Evolutionary conservation across 139 green algal species (phyloP).

Genomic region (Chlorella sp.): DNA sequence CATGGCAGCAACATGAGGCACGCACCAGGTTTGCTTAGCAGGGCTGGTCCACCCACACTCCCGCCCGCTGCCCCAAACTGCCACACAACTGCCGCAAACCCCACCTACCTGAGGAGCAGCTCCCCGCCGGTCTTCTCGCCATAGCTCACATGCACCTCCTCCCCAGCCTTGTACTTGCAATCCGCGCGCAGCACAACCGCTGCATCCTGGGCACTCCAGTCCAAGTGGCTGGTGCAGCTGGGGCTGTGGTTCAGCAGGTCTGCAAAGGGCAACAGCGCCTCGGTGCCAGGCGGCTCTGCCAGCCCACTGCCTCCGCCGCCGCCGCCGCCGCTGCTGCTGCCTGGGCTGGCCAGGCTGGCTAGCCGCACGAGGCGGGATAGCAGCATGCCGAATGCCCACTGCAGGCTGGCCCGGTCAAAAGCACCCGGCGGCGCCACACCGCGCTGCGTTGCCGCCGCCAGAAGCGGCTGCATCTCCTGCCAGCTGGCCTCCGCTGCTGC

Average conservation of each 20-base stretch:
- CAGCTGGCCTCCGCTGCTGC: constrained; percentile 46
- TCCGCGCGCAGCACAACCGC: constrained; percentile 66
- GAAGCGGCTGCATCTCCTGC: constrained; percentile 50
- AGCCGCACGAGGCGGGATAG: constrained; percentile 74
- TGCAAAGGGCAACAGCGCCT: constrained; percentile 70
- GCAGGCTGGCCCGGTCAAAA: constrained; percentile 47
- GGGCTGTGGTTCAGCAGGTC: constrained; percentile 77
- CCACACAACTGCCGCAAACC: too few species aligned
- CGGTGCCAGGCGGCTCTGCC: constrained; percentile 51
- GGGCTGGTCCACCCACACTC: too few species aligned
- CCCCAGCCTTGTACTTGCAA: constrained; percentile 51
- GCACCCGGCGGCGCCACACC: constrained; percentile 26
- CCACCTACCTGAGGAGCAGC: constrained; percentile 25
- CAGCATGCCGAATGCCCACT: constrained; percentile 67
- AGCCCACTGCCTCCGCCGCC: neutral
- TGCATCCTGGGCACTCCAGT: constrained; percentile 37
- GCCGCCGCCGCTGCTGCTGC: neutral
- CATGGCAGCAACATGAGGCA: too few species aligned
- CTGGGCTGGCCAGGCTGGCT: neutral
- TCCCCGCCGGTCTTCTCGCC: constrained; percentile 23
- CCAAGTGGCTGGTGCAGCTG: constrained; percentile 38
- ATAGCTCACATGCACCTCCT: constrained; percentile 42
- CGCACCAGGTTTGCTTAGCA: too few species aligned
- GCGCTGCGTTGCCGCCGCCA: constrained; percentile 31
- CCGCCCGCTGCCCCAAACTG: too few species aligned